Evolutionary conservation across 306 rosid species (phyloP), one percentile per base, ranked within the genome.

Genomic region (Vachellia pachyceras): DNA sequence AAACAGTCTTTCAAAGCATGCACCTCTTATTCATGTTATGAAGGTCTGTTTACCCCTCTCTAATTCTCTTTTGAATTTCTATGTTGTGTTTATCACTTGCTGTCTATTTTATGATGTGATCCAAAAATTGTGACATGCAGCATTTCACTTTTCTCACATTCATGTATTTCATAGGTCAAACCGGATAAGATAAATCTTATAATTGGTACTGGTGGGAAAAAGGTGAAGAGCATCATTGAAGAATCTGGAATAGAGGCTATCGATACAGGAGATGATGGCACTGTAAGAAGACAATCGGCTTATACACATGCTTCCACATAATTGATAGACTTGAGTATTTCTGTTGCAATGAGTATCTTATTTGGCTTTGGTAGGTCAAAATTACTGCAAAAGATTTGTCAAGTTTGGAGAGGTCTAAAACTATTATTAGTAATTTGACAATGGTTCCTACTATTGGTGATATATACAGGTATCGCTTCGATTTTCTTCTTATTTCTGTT

Each of bases 201-300:
- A 79, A 95, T 95, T 84, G 99, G 99, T 78, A 5, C 91, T 64
- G 99, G 99, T 77, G 99, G 99, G 82, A 95, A 95, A 87, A 95
- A 93, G 83, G 93, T 95, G 82, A 93, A 82, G 92, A 91, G 98
- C 88, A 93, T 95, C 65, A 93, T 95, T 80, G 99, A 95, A 83
- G 94, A 93, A 87, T 87, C 92, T 73, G 98, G 99, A 82, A 82
- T 95, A 55, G 98, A 95, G 33, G 84, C 92, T 46, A 95, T 95
- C 18, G 96, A 95, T 83, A 57, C 97, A 12, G 90, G 87, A 77
- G 98, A 93, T 52, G 77, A 93, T 69, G 99, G 99, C 80, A 93
- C 82, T 44, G 99, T 95, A 90, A 72, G 97, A 80, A 81, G 61
- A 82, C 37, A 47, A 75, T 40, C 60, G 50, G 83, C 85, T 81